phyloP scores from a whole-genome alignment of 352 stramenopile species.

The Globisporangium carolinianum region DNA sequence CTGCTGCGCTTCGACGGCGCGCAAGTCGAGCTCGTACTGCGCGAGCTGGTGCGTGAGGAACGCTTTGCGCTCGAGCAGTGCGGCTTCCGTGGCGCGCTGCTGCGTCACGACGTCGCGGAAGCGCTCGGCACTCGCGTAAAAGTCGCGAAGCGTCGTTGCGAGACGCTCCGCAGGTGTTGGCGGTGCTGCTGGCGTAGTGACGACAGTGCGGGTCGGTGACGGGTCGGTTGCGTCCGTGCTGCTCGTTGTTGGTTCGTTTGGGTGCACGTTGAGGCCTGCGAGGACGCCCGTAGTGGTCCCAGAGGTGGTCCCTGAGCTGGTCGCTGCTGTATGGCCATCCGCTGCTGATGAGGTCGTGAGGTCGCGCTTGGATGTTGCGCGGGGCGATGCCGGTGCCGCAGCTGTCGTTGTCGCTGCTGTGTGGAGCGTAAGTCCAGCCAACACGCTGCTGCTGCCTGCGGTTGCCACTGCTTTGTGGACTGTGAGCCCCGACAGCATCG shows the following conservation, averaged over 20 bases:
- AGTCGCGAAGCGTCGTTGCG: slow-evolving; percentile 62
- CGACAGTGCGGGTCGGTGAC: slow-evolving; percentile 16
- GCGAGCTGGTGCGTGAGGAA: slow-evolving; percentile 63
- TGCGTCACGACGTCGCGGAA: slow-evolving; percentile 58
- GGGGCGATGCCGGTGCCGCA: no score
- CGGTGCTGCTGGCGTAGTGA: slow-evolving; percentile 17
- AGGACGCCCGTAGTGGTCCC: slow-evolving; percentile 25
- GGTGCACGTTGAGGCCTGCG: slow-evolving; percentile 43
- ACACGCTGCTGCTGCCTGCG: slow-evolving; percentile 20
- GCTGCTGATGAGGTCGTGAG: no score
- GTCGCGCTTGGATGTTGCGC: slow-evolving; percentile 13
- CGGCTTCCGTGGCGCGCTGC: slow-evolving; percentile 71
- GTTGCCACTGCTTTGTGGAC: slow-evolving; percentile 26
- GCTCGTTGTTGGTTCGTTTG: slow-evolving; percentile 8
- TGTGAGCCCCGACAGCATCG: slow-evolving; percentile 57
- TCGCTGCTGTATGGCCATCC: no score
- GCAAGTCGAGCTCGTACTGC: slow-evolving; percentile 75
- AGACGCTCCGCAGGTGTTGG: slow-evolving; percentile 60
- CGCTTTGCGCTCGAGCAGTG: slow-evolving; percentile 57
- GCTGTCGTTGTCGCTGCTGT: not conserved
- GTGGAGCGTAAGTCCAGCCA: slow-evolving; percentile 68
- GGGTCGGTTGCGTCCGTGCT: slow-evolving; percentile 1
- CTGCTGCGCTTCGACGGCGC: slow-evolving; percentile 74
- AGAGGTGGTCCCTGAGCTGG: no score
- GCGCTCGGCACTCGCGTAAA: slow-evolving; percentile 59